phyloP scores from a whole-genome alignment of 2,329 filamentous ascomycete species.

The Rugonectria rugulosa region DNA sequence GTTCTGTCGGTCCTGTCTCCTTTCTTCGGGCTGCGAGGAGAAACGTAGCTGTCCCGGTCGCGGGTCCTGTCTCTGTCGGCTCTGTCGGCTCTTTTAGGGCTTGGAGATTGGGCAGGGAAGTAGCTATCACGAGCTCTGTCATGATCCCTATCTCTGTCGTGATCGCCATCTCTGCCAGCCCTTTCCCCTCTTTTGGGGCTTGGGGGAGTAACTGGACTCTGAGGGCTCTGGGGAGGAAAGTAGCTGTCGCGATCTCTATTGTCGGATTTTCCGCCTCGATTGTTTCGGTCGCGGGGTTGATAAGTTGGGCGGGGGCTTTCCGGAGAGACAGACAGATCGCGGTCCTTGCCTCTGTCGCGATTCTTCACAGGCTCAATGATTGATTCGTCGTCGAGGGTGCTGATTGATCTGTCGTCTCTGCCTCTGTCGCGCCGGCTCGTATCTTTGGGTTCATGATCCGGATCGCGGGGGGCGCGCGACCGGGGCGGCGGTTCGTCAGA shows the following conservation, averaged over 20 bases:
- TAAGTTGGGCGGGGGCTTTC: constrained; percentile 5
- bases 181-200: not conserved
- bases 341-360: not conserved
- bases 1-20: constrained; percentile 13
- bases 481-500: constrained; percentile 25
- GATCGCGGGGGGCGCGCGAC: constrained; percentile 34
- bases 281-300: constrained; percentile 14
- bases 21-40: not conserved
- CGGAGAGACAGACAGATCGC: not conserved
- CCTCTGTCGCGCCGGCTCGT: constrained; percentile 16
- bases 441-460: constrained; percentile 25
- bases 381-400: not conserved
- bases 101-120: not conserved
- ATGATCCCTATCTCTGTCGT: constrained; percentile 18
- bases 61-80: constrained; percentile 13
- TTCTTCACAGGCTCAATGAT: not conserved
- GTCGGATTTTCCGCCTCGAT: not conserved
- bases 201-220: too few relatives aligned
- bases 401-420: not conserved
- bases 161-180: not conserved
- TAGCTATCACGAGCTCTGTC: constrained; percentile 8
- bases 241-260: constrained; percentile 18
- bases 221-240: not conserved
- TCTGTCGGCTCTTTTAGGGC: constrained; percentile 6
- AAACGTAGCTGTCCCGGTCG: constrained; percentile 1